phyloP scores from a whole-genome alignment of 2,329 filamentous ascomycete species.

The Metarhizium rileyi region DNA sequence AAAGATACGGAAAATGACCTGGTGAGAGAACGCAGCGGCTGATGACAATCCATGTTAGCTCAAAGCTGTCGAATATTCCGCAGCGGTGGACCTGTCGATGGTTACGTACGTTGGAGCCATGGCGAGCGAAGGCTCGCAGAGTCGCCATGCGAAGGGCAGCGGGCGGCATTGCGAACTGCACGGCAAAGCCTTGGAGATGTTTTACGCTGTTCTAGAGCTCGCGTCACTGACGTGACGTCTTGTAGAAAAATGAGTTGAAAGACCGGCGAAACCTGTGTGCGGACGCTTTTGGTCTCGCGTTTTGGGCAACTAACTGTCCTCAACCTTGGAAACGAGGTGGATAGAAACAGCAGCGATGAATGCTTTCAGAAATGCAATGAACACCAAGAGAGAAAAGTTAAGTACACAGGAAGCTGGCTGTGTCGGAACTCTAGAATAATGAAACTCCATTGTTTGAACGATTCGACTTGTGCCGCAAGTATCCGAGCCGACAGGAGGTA shows the following conservation, averaged over 20 bases:
- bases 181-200: neutral
- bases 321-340: neutral
- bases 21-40: slow-evolving; percentile 43
- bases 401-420: neutral
- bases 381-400: neutral
- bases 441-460: neutral
- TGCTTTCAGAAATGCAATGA: no score
- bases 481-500: slow-evolving; percentile 4
- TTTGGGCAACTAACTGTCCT: neutral
- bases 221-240: neutral
- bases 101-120: slow-evolving; percentile 42
- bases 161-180: slow-evolving; percentile 36
- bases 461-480: slow-evolving; percentile 1
- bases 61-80: neutral
- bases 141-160: slow-evolving; percentile 39
- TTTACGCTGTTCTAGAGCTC: neutral
- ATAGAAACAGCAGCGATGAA: no score
- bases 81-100: neutral
- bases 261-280: neutral
- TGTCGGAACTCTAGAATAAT: no score
- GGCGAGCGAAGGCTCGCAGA: slow-evolving; percentile 42
- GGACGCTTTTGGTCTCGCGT: neutral
- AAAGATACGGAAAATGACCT: slow-evolving; percentile 60
- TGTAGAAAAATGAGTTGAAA: neutral
- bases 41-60: slow-evolving; percentile 8